Base-by-base conservation (phyloP, 2,329 filamentous ascomycete species). In the Fusarium pseudonygamai region DNA sequence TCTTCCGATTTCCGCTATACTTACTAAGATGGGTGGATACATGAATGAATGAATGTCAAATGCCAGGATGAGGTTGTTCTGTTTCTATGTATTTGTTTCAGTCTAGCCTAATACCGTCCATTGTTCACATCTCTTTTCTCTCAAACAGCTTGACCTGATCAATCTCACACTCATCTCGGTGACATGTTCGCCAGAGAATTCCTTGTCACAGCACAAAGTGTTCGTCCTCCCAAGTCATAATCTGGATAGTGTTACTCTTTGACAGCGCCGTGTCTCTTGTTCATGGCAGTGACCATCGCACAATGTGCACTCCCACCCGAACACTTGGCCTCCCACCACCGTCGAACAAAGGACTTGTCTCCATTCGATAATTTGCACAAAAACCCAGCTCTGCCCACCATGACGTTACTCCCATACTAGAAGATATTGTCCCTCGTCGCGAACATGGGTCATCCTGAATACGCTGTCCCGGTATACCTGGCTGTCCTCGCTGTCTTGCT, bases 1-100 rank as follows among this genome's bases (percentile, higher is more conserved):
- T 63, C 76, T 36, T 3, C 69, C 39, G 80, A 80, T 55, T 82
- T 82, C 78, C 76, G 81, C 61, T 82, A 82, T 57, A 82, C 81
- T 10, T 81, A 80, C 60, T 82, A 77, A 72, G 57, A 49, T 37
- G 32, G 47, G 12, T 34, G 28, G 32, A 59, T 36, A 26, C 18
- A 56, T 60, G 36, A 18, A 55, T 24, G 61, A 47, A 24, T 39
- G 13, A 26, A 52, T 55, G 34, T 14, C 46, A 36, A 52, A 14
- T 28, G 26, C 42, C 55, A 32, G 52, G 32, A 30, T 28, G 26
- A 28, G 36, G 28, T 42, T 42, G 32, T 32, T 37, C 42, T 59
- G 28, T 42, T 60, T 28, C 47, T 56, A 39, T 74, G 60, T 60
- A 71, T 69, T 30, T 57, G 55, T 56, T 53, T 34, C 37, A 62